Percentiles rank a stretch among this genome's conserved stretches.
Conservation (phyloP, 139 green algal genomes). For the Chlorella vulgaris region DNA sequence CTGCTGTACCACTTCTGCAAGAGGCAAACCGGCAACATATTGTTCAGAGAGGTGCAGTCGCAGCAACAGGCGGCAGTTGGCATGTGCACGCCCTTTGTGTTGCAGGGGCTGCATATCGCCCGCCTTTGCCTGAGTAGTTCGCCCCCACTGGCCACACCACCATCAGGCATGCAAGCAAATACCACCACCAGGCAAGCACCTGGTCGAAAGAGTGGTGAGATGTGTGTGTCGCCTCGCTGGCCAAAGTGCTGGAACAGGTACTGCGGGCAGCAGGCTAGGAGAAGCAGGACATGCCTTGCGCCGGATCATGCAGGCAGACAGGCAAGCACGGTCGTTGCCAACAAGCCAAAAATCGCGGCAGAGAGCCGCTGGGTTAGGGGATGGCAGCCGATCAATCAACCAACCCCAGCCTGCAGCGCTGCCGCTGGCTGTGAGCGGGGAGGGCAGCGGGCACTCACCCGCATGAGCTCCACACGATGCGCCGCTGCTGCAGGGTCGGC, state of each 20-base stretch:
- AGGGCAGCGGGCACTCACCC: not conserved
- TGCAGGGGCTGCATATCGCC: too few relatives aligned
- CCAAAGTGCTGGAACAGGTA: not conserved
- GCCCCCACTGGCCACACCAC: too few relatives aligned
- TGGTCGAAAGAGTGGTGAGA: constrained; percentile 1
- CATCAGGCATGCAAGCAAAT: too few relatives aligned
- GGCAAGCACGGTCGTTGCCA: too few relatives aligned
- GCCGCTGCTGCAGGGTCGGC: not conserved
- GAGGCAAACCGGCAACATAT: not conserved
- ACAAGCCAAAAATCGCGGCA: too few relatives aligned
- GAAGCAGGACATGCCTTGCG: too few relatives aligned
- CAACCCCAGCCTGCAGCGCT: not conserved
- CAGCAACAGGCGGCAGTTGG: not conserved
- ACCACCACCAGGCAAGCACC: not conserved
- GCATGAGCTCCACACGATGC: constrained; percentile 6
- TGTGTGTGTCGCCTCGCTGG: not conserved
- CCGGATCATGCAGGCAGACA: too few relatives aligned
- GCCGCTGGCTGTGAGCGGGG: not conserved
- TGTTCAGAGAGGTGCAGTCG: not conserved
- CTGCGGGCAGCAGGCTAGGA: not conserved
- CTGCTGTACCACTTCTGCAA: not conserved
- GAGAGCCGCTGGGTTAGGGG: too few relatives aligned
- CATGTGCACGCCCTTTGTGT: too few relatives aligned
- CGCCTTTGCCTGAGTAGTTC: too few relatives aligned
- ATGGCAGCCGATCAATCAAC: too few relatives aligned